Conservation (phyloP, 2,329 filamentous ascomycete species). For the Ceratocystis papillata region DNA sequence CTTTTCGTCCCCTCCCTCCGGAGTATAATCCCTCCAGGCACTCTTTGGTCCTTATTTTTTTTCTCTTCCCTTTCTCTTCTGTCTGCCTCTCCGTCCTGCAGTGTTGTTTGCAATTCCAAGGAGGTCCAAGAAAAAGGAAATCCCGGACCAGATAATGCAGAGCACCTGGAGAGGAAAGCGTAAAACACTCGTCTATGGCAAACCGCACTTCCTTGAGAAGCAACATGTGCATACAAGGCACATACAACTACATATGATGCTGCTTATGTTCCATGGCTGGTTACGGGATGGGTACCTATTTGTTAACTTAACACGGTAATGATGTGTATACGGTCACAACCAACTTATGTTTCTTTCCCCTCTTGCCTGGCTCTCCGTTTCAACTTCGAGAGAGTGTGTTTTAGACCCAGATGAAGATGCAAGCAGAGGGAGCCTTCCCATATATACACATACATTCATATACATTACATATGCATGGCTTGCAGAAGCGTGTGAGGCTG, state of each 20-base stretch:
- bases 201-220: not conserved
- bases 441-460: not conserved
- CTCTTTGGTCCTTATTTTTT: no score
- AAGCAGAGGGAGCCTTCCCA: no score
- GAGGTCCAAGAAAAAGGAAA: not conserved
- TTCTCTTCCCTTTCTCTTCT: no score
- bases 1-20: not conserved
- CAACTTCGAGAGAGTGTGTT: not conserved
- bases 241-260: no score
- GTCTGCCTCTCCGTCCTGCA: no score
- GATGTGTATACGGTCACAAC: not conserved
- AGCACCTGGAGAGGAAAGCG: not conserved
- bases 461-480: conserved; percentile 8
- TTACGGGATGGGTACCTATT: not conserved
- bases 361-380: not conserved
- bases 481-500: conserved; percentile 16
- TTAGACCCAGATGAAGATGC: no score
- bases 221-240: not conserved
- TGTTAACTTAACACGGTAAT: not conserved
- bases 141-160: not conserved
- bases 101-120: no score
- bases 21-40: not conserved
- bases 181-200: not conserved
- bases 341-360: not conserved
- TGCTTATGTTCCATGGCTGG: not conserved